Conservation (phyloP, 1,284 basidiomycete species). For the Pseudozyma flocculosa region DNA sequence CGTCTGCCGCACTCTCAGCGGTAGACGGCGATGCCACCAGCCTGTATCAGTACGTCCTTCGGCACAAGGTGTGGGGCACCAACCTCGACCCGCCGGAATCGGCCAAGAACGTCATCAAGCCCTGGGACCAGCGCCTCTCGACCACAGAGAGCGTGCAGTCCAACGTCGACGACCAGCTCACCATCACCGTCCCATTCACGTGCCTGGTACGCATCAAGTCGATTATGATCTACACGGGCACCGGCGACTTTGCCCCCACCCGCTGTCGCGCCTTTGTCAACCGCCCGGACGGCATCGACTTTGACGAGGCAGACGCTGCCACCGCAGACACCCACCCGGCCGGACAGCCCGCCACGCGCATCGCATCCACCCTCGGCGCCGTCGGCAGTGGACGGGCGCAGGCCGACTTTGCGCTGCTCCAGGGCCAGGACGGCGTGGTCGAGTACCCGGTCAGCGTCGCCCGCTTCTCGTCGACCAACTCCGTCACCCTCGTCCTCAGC, state of each 20-base stretch:
- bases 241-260: slow-evolving; percentile 50
- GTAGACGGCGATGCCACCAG: slow-evolving; percentile 40
- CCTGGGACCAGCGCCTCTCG: slow-evolving; percentile 48
- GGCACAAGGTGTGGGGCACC: slow-evolving; percentile 48
- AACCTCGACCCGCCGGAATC: slow-evolving; percentile 52
- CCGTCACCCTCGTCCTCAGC: slow-evolving; percentile 47
- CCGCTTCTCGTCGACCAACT: slow-evolving; percentile 49
- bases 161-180: slow-evolving; percentile 55
- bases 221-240: slow-evolving; percentile 49
- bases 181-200: slow-evolving; percentile 54
- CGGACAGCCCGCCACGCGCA: slow-evolving; percentile 3
- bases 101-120: slow-evolving; percentile 50
- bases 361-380: slow-evolving; percentile 28
- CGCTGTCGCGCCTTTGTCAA: slow-evolving; percentile 52
- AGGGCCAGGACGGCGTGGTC: slow-evolving; percentile 36
- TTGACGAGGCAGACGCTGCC: slow-evolving; percentile 43
- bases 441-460: slow-evolving; percentile 54
- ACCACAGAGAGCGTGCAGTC: slow-evolving; percentile 42
- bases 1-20: slow-evolving; percentile 14
- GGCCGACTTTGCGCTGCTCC: slow-evolving; percentile 52
- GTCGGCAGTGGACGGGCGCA: slow-evolving; percentile 47
- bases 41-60: slow-evolving; percentile 47
- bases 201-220: slow-evolving; percentile 50
- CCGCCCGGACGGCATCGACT: slow-evolving; percentile 51
- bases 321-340: slow-evolving; percentile 11